Evolutionary conservation across 768 basidiomycete species (phyloP).

Genomic region (Macrolepiota albuminosa): DNA sequence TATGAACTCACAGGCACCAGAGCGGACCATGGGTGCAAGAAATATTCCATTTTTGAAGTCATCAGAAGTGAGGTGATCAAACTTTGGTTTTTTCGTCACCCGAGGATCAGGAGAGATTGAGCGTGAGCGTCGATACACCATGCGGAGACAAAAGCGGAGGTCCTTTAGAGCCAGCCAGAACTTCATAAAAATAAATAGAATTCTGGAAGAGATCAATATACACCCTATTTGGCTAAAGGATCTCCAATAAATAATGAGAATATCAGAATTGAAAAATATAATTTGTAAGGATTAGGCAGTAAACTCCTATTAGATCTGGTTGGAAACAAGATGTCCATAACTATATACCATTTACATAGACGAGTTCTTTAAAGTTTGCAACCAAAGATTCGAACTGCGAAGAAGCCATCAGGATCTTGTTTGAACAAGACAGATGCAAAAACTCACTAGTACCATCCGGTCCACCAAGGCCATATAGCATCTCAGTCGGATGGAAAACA

Average conservation of each 20-base stretch:
- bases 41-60: conserved; percentile 89
- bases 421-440: background rate
- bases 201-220: background rate
- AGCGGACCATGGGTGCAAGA: conserved; percentile 98
- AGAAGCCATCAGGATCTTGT: conserved; percentile 4
- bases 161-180: conserved; percentile 4
- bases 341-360: conserved; percentile 16
- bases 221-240: background rate
- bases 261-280: conserved; percentile 1
- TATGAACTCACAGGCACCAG: conserved; percentile 68
- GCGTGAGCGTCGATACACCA: conserved; percentile 50
- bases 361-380: conserved; percentile 38
- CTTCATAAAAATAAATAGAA: conserved; percentile 8
- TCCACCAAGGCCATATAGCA: conserved; percentile 73
- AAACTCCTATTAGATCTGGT: conserved; percentile 10
- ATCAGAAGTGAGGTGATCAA: conserved; percentile 57
- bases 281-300: background rate
- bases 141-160: conserved; percentile 1
- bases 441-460: conserved; percentile 61
- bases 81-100: conserved; percentile 48
- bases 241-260: background rate
- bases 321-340: conserved; percentile 16
- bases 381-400: conserved; percentile 50
- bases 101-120: conserved; percentile 45
- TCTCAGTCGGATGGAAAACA: conserved; percentile 81